phyloP scores from a whole-genome alignment of 768 basidiomycete species.

The Pleurotus djamor region DNA sequence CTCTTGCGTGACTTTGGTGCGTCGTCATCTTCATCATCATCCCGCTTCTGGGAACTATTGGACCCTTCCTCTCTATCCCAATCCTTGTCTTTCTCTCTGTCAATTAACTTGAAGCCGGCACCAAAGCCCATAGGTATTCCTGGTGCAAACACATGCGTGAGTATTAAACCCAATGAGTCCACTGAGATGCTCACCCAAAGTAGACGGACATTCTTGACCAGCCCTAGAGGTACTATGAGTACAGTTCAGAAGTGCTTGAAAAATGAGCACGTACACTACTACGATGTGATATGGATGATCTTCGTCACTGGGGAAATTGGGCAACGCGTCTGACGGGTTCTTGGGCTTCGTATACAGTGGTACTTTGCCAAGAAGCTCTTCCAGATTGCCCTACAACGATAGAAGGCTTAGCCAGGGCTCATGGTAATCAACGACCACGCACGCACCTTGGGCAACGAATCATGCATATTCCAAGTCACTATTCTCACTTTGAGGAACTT shows the following conservation, averaged over 20 bases:
- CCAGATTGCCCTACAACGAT: constrained; percentile 61
- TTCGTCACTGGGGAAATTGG: constrained; percentile 45
- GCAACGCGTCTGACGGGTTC: constrained; percentile 31
- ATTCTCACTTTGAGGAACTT: constrained; percentile 66
- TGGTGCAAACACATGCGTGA: constrained; percentile 15
- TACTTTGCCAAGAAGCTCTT: constrained; percentile 67
- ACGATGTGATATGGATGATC: constrained; percentile 75
- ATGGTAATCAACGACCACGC: background rate
- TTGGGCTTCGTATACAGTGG: constrained; percentile 33
- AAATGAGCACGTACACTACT: constrained; percentile 55
- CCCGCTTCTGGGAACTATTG: constrained; percentile 16
- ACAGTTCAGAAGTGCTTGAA: constrained; percentile 4
- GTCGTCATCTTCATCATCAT: constrained; percentile 34
- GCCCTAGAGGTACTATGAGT: constrained; percentile 22
- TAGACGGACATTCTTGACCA: constrained; percentile 83
- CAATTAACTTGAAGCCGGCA: constrained; percentile 72
- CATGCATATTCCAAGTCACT: constrained; percentile 86
- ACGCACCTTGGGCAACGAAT: constrained; percentile 70
- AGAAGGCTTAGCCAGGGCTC: background rate
- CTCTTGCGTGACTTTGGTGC: constrained; percentile 26
- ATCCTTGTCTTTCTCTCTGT: constrained; percentile 41
- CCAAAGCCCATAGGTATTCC: constrained; percentile 79
- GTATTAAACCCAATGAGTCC: background rate
- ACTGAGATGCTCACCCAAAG: constrained; percentile 47
- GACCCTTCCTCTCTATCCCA: constrained; percentile 35